phyloP scores from a whole-genome alignment of 345 rosid species.

The Eucalyptus erythrocorys region DNA sequence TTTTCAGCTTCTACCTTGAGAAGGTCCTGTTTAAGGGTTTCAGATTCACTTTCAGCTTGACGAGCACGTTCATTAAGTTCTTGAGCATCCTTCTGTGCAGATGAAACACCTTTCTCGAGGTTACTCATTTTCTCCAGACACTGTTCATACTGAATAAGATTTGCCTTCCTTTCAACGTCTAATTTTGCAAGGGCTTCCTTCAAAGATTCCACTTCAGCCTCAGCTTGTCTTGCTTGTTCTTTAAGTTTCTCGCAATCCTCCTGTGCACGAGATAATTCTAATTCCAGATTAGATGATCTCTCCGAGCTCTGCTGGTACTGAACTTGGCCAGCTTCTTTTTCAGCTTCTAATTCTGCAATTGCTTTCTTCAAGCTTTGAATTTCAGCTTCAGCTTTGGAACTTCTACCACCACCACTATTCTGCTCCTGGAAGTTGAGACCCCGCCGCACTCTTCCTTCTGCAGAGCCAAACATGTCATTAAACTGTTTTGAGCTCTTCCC shows the following conservation, averaged over 20 bases:
- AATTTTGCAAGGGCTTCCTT: slow-evolving; percentile 48
- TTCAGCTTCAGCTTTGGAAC: slow-evolving; percentile 64
- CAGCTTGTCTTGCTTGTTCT: slow-evolving; percentile 68
- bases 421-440: slow-evolving; percentile 60
- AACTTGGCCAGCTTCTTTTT: slow-evolving; percentile 66
- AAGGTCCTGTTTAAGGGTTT: slow-evolving; percentile 44
- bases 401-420: slow-evolving; percentile 43
- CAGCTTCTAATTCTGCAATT: slow-evolving; percentile 78
- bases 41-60: slow-evolving; percentile 49
- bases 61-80: slow-evolving; percentile 52
- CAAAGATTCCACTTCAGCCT: slow-evolving; percentile 61
- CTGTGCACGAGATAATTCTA: slow-evolving; percentile 55
- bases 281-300: slow-evolving; percentile 58
- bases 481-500: slow-evolving; percentile 54
- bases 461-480: slow-evolving; percentile 30
- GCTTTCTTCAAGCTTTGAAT: slow-evolving; percentile 60
- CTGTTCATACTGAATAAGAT: slow-evolving; percentile 57
- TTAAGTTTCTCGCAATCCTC: slow-evolving; percentile 46
- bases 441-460: slow-evolving; percentile 59
- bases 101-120: slow-evolving; percentile 40
- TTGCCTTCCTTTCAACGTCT: slow-evolving; percentile 52
- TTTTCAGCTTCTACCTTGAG: slow-evolving; percentile 53
- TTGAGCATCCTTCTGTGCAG: slow-evolving; percentile 41
- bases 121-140: slow-evolving; percentile 57
- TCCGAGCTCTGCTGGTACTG: slow-evolving; percentile 72